Evolutionary conservation across 345 rosid species (phyloP).

Genomic region (Corchorus capsularis): DNA sequence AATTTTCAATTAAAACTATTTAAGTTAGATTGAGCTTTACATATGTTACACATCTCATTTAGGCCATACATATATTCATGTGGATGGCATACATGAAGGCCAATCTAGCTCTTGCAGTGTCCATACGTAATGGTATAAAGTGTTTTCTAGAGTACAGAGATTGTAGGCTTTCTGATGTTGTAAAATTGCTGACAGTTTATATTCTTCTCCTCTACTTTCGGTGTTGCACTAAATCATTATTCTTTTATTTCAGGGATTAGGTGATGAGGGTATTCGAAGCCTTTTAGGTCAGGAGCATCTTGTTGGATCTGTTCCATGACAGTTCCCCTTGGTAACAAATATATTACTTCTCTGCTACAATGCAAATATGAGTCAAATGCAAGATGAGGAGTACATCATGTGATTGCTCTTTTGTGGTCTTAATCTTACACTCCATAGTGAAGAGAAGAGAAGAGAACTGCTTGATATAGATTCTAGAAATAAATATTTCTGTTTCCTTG

Average conservation of each 20-base stretch:
- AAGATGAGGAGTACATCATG: not conserved
- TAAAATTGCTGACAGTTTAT: not conserved
- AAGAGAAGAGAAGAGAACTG: too few species aligned
- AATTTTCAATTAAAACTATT: not conserved
- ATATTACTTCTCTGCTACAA: not conserved
- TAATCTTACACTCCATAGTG: not conserved
- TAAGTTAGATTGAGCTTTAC: not conserved
- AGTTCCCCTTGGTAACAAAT: not conserved
- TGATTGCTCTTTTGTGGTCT: not conserved
- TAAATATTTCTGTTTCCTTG: too few species aligned
- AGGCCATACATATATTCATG: not conserved
- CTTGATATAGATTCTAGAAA: too few species aligned
- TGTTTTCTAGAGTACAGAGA: not conserved
- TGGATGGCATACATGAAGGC: not conserved
- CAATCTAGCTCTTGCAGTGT: not conserved
- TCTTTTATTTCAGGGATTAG: constrained; percentile 6
- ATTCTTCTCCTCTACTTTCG: not conserved
- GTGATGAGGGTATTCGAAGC: not conserved
- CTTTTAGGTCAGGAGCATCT: not conserved
- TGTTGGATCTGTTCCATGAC: not conserved
- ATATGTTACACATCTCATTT: not conserved
- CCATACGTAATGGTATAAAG: not conserved
- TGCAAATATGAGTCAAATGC: not conserved
- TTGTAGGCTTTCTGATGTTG: not conserved
- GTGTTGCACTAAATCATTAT: not conserved